These are phyloP conservation scores for Pseudogymnoascus sp. DNA, from an alignment of 2,329 filamentous ascomycete genomes.

Conservation along the genomic window DNA sequence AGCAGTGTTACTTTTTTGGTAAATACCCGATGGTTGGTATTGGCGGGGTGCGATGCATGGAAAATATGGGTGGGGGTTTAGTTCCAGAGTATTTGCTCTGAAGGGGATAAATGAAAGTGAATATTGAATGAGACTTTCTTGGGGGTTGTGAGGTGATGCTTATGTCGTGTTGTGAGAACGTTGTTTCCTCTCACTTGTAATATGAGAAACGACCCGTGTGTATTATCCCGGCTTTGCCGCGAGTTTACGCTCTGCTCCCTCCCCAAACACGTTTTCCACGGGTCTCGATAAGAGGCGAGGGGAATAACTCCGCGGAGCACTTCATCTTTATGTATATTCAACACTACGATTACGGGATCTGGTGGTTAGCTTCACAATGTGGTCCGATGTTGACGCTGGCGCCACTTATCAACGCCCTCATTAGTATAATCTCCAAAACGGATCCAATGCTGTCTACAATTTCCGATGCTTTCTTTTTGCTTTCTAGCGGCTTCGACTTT, in stretches of 20 bases:
- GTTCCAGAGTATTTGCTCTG: constrained; percentile 4
- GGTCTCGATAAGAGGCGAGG: neutral
- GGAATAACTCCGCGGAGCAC: neutral
- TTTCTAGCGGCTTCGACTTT: too few species aligned
- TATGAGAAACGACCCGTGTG: neutral
- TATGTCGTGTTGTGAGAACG: neutral
- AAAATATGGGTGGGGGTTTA: constrained; percentile 6
- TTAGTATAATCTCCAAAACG: neutral
- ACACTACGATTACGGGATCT: neutral
- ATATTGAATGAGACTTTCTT: neutral
- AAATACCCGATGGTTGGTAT: constrained; percentile 6
- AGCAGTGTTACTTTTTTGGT: neutral
- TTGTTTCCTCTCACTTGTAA: neutral
- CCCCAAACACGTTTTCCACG: neutral
- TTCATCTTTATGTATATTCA: neutral
- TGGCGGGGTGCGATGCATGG: neutral
- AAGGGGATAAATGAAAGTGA: neutral
- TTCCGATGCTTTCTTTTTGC: neutral
- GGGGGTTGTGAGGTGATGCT: neutral
- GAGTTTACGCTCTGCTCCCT: neutral
- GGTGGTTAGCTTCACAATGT: neutral
- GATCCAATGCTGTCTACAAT: neutral
- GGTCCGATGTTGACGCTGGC: neutral
- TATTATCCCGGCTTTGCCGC: neutral
- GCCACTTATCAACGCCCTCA: neutral